phyloP scores from a whole-genome alignment of 768 basidiomycete genomes.

The Lentinula sp. region DNA sequence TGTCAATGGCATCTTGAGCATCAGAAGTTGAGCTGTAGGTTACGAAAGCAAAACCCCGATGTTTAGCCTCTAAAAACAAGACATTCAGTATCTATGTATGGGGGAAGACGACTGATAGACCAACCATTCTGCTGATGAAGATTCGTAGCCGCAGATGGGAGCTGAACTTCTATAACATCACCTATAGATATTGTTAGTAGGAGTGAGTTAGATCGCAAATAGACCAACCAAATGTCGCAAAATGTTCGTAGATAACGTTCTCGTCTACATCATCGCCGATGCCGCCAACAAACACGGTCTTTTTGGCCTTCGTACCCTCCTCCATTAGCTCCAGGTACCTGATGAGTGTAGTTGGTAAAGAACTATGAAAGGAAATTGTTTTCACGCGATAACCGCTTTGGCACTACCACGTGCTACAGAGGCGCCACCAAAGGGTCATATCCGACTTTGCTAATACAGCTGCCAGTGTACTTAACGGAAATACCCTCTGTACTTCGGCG shows the following conservation, averaged over 20 bases:
- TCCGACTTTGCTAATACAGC: too few relatives aligned
- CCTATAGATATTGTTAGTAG: conserved; percentile 38
- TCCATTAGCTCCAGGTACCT: conserved; percentile 43
- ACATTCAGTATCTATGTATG: conserved; percentile 2
- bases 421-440: not conserved
- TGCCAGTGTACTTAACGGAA: not conserved
- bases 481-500: not conserved
- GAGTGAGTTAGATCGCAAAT: conserved; percentile 4
- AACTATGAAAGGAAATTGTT: conserved; percentile 23
- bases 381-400: conserved; percentile 35
- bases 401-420: conserved; percentile 18
- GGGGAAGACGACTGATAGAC: conserved; percentile 10
- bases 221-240: conserved; percentile 81
- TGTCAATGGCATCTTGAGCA: conserved; percentile 96
- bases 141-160: conserved; percentile 76
- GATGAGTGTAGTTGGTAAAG: not conserved
- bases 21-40: conserved; percentile 76
- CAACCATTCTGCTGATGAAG: conserved; percentile 54
- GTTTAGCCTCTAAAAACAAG: conserved; percentile 54
- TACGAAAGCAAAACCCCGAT: conserved; percentile 92
- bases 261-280: conserved; percentile 84
- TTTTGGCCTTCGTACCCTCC: conserved; percentile 79
- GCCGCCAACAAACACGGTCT: conserved; percentile 81
- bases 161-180: conserved; percentile 87
- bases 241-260: conserved; percentile 64